Evolutionary conservation across 2,329 filamentous ascomycete genomes (phyloP).

Genomic region (Penicillium sp.): DNA sequence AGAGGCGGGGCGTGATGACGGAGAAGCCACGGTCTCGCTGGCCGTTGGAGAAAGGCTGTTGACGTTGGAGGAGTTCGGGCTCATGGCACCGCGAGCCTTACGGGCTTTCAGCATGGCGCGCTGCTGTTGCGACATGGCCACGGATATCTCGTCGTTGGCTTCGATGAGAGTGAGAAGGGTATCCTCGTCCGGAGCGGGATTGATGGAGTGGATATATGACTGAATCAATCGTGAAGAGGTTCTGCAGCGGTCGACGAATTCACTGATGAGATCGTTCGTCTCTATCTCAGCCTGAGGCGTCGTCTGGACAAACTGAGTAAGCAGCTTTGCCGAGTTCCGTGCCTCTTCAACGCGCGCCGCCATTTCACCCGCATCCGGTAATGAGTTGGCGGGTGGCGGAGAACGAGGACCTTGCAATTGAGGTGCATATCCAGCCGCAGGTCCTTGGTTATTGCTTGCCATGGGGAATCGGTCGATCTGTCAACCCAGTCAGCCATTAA

Average conservation of each 20-base stretch:
- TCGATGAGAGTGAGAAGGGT: constrained; percentile 93
- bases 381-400: neutral
- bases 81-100: constrained; percentile 32
- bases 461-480: constrained; percentile 12
- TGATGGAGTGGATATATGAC: constrained; percentile 74
- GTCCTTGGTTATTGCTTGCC: neutral
- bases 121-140: constrained; percentile 80
- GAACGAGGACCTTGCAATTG: neutral
- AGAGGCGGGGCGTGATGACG: constrained; percentile 13
- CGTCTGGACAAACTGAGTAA: constrained; percentile 87
- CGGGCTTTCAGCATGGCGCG: constrained; percentile 66
- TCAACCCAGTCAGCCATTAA: neutral
- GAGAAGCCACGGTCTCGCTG: constrained; percentile 16
- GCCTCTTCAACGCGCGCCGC: constrained; percentile 84
- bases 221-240: constrained; percentile 79
- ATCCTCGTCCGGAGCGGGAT: constrained; percentile 83
- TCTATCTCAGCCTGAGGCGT: constrained; percentile 75
- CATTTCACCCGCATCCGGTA: constrained; percentile 73
- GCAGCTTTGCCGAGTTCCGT: constrained; percentile 80
- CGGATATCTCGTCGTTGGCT: constrained; percentile 85
- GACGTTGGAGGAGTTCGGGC: constrained; percentile 9
- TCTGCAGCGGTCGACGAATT: constrained; percentile 85
- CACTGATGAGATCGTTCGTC: constrained; percentile 81
- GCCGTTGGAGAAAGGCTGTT: constrained; percentile 20
- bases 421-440: neutral